A percentile compares a stretch with the other conserved stretches of the same genome.
Conservation (phyloP, 805 yeast genomes). For the Candida patagonica region DNA sequence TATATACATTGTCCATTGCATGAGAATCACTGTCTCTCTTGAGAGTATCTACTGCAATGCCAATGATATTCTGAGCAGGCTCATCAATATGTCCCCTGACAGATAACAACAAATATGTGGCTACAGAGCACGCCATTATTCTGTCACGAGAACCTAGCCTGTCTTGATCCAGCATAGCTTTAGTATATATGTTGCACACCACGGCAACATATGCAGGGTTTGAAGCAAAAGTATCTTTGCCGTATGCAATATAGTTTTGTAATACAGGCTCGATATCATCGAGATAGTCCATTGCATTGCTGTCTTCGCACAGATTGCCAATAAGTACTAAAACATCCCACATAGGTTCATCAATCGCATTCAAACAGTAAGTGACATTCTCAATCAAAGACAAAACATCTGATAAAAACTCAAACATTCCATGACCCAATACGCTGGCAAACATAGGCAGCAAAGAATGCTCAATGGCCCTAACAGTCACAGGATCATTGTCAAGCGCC, state of each 20-base stretch:
- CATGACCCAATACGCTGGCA: conserved; percentile 53
- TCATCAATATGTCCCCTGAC: conserved; percentile 40
- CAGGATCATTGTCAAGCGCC: conserved; percentile 73
- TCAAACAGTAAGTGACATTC: conserved; percentile 51
- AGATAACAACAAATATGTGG: conserved; percentile 53
- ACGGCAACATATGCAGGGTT: conserved; percentile 41
- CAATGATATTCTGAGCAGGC: conserved; percentile 39
- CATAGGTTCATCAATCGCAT: conserved; percentile 55
- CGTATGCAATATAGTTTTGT: conserved; percentile 63
- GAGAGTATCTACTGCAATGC: conserved; percentile 35
- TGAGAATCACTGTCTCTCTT: conserved; percentile 25
- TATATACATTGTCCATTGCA: conserved; percentile 31
- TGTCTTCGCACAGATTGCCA: conserved; percentile 29
- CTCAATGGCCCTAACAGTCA: conserved; percentile 54
- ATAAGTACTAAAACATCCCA: conserved; percentile 63
- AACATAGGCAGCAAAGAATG: conserved; percentile 62
- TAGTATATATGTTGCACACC: conserved; percentile 40
- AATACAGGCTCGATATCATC: conserved; percentile 71
- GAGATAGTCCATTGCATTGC: conserved; percentile 45
- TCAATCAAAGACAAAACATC: conserved; percentile 73
- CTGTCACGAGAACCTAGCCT: conserved; percentile 54
- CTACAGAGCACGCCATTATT: conserved; percentile 49
- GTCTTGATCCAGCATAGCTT: conserved; percentile 25
- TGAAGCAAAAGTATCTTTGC: conserved; percentile 39
- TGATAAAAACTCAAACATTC: conserved; percentile 61